Evolutionary conservation across 2,329 filamentous ascomycete species (phyloP).

Genomic region (Venturia oleaginea): DNA sequence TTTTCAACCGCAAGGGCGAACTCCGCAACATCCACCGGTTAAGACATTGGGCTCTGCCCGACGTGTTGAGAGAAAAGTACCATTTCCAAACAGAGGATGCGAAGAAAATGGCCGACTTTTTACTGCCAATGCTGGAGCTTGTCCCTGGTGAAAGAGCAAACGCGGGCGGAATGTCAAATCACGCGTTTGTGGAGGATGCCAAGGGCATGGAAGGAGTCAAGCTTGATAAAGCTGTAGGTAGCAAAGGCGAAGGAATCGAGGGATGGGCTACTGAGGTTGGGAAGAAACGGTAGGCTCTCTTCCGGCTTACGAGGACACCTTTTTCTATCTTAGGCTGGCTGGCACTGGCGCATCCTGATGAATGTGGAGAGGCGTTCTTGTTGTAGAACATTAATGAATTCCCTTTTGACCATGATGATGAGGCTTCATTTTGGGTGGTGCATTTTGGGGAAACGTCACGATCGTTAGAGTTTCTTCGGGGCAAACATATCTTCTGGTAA

Average conservation of each 20-base stretch:
- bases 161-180: constrained; percentile 87
- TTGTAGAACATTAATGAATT: constrained; percentile 6
- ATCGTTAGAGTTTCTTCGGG: not conserved
- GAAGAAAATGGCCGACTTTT: constrained; percentile 69
- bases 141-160: constrained; percentile 84
- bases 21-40: constrained; percentile 94
- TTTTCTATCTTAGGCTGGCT: not conserved
- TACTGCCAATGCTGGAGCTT: constrained; percentile 85
- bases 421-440: not conserved
- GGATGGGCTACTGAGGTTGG: constrained; percentile 81
- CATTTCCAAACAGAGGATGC: constrained; percentile 82
- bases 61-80: constrained; percentile 93
- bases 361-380: not conserved
- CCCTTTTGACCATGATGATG: not conserved
- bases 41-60: constrained; percentile 88
- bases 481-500: not conserved
- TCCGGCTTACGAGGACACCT: not conserved
- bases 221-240: constrained; percentile 69
- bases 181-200: constrained; percentile 73
- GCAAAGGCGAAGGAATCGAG: constrained; percentile 82
- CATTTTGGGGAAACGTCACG: not conserved
- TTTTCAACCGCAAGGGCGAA: constrained; percentile 96
- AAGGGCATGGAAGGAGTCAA: constrained; percentile 77
- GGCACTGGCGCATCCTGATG: constrained; percentile 1
- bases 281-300: constrained; percentile 14